These are phyloP conservation scores for Escovopsis sp. DNA, from an alignment of 2,329 filamentous ascomycete species.

Conservation along the genomic window DNA sequence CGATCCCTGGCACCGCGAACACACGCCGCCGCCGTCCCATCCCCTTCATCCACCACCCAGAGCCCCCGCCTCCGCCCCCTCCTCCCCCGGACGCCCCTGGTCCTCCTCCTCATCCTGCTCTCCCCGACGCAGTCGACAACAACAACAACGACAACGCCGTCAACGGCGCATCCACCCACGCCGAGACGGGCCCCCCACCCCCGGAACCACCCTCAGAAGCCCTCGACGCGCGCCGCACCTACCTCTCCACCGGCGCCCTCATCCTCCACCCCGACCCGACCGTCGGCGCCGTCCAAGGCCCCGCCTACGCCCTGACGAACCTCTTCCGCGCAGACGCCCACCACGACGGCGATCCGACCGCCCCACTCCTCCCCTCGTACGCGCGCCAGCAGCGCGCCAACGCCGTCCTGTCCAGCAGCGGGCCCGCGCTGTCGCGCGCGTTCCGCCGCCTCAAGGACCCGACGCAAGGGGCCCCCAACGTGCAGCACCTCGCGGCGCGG, in stretches of 20 bases:
- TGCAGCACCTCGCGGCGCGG: background rate
- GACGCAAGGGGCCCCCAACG: constrained; percentile 3
- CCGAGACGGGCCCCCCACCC: no score
- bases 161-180: no score
- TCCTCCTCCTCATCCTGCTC: no score
- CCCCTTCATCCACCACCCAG: constrained; percentile 34
- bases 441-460: constrained; percentile 12
- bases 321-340: constrained; percentile 36
- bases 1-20: constrained; percentile 19
- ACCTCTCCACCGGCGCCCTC: constrained; percentile 26
- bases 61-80: constrained; percentile 26
- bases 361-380: constrained; percentile 29
- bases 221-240: constrained; percentile 13
- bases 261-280: constrained; percentile 26
- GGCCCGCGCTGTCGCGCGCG: constrained; percentile 7
- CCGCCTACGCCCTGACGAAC: constrained; percentile 29
- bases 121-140: no score
- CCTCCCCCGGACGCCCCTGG: no score
- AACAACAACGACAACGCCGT: no score
- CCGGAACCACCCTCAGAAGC: constrained; percentile 6
- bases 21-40: constrained; percentile 27
- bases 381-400: constrained; percentile 30
- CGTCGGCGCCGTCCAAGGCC: constrained; percentile 41
- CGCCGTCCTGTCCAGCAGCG: constrained; percentile 12
- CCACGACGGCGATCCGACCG: constrained; percentile 22